Evolutionary conservation across 2,329 filamentous ascomycete species (phyloP).

Genomic region (Ophiostoma montium): DNA sequence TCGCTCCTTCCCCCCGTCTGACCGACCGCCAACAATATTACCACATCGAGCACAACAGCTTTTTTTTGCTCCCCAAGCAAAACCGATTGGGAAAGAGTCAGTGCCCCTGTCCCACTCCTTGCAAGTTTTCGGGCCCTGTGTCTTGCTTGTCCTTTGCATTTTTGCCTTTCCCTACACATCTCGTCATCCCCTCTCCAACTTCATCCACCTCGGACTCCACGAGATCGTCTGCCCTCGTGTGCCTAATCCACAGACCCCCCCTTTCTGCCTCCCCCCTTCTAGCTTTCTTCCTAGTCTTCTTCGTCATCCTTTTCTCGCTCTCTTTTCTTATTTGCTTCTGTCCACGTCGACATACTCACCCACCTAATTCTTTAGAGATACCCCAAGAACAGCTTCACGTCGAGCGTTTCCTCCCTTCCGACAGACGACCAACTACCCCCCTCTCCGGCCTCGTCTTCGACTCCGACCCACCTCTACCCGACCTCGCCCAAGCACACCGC

Average conservation of each 20-base stretch:
- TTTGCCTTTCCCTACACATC: background rate
- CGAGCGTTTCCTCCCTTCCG: background rate
- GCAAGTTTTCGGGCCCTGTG: background rate
- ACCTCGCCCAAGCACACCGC: background rate
- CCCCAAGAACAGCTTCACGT: constrained; percentile 5
- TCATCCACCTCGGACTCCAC: background rate
- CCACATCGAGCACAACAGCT: constrained; percentile 4
- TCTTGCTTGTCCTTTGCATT: background rate
- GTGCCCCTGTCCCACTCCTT: background rate
- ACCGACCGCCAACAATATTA: constrained; percentile 6
- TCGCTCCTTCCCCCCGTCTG: constrained; percentile 8
- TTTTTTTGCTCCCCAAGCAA: constrained; percentile 1
- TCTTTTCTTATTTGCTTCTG: background rate
- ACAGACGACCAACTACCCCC: background rate
- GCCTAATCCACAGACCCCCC: background rate
- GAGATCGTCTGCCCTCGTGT: background rate
- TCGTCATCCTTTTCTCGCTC: background rate
- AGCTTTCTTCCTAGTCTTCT: background rate
- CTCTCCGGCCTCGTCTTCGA: background rate
- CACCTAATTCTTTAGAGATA: constrained; percentile 5
- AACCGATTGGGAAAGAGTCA: background rate
- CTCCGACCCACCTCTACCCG: background rate
- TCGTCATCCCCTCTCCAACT: background rate
- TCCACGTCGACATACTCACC: background rate
- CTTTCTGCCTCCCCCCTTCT: constrained; percentile 4